Percentiles rank a stretch among this genome's conserved stretches.
These are phyloP conservation scores for Leccinum pellstonianum DNA, from an alignment of 768 basidiomycete genomes.

Conservation along the genomic window DNA sequence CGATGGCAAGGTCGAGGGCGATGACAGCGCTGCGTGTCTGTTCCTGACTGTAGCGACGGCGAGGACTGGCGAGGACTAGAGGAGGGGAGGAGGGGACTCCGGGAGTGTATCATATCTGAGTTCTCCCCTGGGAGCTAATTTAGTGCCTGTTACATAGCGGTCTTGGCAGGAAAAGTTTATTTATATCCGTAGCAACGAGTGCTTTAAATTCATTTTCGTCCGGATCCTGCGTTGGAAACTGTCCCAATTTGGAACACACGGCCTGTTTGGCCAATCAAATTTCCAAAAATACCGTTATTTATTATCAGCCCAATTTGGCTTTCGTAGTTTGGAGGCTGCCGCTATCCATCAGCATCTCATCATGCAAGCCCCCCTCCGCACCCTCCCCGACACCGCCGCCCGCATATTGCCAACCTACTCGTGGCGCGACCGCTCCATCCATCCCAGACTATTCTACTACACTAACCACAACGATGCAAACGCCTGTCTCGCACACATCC, in stretches of 20 bases:
- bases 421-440: conserved; percentile 17
- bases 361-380: conserved; percentile 7
- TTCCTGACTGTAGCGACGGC: neutral
- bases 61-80: neutral
- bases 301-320: conserved; percentile 18
- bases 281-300: conserved; percentile 18
- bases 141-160: conserved; percentile 31
- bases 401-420: conserved; percentile 19
- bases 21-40: neutral
- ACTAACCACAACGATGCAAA: conserved; percentile 35
- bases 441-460: conserved; percentile 29
- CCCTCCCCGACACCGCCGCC: neutral
- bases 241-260: conserved; percentile 12
- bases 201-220: conserved; percentile 18
- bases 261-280: conserved; percentile 25
- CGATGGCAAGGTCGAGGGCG: neutral
- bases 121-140: conserved; percentile 20
- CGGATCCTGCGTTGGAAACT: conserved; percentile 15
- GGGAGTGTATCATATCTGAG: neutral
- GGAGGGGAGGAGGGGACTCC: neutral
- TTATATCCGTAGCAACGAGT: conserved; percentile 26
- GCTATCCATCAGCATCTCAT: conserved; percentile 4
- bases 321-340: conserved; percentile 5
- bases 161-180: conserved; percentile 33
- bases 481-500: conserved; percentile 17